These are phyloP conservation scores for Phytopythium delawarense DNA, from an alignment of 352 stramenopile species.

Conservation along the genomic window DNA sequence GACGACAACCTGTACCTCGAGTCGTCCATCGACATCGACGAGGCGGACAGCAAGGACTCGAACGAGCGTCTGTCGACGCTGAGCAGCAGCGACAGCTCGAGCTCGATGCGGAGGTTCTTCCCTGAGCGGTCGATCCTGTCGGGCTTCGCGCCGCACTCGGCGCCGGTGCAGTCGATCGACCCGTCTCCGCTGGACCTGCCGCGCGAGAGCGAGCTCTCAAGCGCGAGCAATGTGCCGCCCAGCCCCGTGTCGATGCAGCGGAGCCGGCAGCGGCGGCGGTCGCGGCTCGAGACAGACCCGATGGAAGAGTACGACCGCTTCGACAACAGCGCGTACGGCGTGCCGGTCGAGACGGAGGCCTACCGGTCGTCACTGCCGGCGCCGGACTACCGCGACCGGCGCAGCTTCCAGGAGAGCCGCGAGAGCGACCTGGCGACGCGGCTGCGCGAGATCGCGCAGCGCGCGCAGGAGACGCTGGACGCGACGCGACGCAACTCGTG, in stretches of 20 bases:
- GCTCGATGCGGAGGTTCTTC: slow-evolving; percentile 22
- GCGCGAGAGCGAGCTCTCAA: slow-evolving; percentile 33
- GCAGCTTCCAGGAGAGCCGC: slow-evolving; percentile 33
- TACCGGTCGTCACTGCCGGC: slow-evolving; percentile 14
- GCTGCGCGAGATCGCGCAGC: slow-evolving; percentile 60
- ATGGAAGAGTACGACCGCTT: slow-evolving; percentile 66
- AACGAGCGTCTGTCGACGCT: slow-evolving; percentile 38
- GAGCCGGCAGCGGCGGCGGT: slow-evolving; percentile 30
- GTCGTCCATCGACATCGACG: slow-evolving; percentile 20
- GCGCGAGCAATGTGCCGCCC: slow-evolving; percentile 40
- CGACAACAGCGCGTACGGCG: slow-evolving; percentile 34
- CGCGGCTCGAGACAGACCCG: slow-evolving; percentile 56
- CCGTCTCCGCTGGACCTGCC: slow-evolving; percentile 24
- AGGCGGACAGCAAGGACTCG: slow-evolving; percentile 25
- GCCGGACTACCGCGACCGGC: slow-evolving; percentile 11
- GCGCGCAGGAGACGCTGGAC: slow-evolving; percentile 59
- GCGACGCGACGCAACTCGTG: slow-evolving; percentile 64
- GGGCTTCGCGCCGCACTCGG: slow-evolving; percentile 6
- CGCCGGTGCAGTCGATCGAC: slow-evolving; percentile 1
- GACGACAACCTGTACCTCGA: slow-evolving; percentile 32
- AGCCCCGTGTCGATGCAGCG: slow-evolving; percentile 54
- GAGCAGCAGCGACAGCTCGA: slow-evolving; percentile 42
- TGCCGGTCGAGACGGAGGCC: slow-evolving; percentile 33
- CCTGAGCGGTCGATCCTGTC: slow-evolving; percentile 11
- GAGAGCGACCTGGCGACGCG: slow-evolving; percentile 49